A percentile compares a stretch with the other conserved stretches of the same genome.
These are phyloP conservation scores for Saraca asoca DNA, from an alignment of 331 rosid species.

Conservation along the genomic window DNA sequence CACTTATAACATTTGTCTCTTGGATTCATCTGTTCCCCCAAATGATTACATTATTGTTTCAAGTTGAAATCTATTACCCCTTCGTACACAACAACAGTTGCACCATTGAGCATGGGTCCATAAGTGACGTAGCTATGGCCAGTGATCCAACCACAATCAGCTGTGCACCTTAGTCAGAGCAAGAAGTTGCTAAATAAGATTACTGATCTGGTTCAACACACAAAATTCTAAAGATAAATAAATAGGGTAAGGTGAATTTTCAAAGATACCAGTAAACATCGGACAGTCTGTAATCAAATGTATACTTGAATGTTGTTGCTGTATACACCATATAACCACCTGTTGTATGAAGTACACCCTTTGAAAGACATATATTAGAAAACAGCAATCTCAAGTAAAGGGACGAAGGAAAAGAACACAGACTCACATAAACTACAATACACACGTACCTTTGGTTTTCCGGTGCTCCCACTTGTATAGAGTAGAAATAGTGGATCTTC, in stretches of 20 bases:
- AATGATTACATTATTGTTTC: conserved; percentile 30
- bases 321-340: conserved; percentile 98
- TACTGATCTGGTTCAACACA: conserved; percentile 19
- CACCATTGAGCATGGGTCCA: conserved; percentile 95
- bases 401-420: conserved; percentile 29
- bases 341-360: conserved; percentile 97
- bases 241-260: conserved; percentile 27
- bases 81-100: conserved; percentile 69
- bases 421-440: conserved; percentile 17
- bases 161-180: conserved; percentile 78
- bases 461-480: conserved; percentile 98
- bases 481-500: conserved; percentile 96
- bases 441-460: conserved; percentile 84
- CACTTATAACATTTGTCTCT: conserved; percentile 11
- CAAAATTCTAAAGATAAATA: conserved; percentile 20
- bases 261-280: conserved; percentile 84
- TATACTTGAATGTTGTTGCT: conserved; percentile 96
- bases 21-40: conserved; percentile 20
- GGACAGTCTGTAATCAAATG: conserved; percentile 87
- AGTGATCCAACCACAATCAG: conserved; percentile 99
- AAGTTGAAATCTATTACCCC: conserved; percentile 67
- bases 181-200: conserved; percentile 24
- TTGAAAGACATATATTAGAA: conserved; percentile 37
- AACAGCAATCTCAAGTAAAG: conserved; percentile 10
- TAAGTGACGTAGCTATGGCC: conserved; percentile 99